phyloP scores from a whole-genome alignment of 1,139 yeast species.

The Kodamaea ohmeri region DNA sequence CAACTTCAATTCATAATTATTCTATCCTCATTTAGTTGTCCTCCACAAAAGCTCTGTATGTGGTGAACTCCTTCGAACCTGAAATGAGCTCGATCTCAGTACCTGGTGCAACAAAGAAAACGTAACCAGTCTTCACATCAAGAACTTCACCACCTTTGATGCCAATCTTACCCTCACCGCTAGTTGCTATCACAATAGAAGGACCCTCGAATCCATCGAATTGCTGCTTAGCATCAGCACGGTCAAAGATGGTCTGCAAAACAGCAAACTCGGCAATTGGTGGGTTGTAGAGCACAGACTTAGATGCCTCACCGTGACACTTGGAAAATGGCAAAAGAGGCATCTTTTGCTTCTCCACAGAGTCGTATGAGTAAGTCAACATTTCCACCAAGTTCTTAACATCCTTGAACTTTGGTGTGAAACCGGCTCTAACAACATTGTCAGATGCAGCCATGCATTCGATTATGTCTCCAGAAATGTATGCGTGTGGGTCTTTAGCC shows the following conservation, averaged over 20 bases:
- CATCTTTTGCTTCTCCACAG: conserved; percentile 93
- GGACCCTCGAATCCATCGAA: conserved; percentile 77
- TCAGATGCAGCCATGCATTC: conserved; percentile 99
- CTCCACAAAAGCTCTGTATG: conserved; percentile 87
- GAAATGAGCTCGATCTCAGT: conserved; percentile 61
- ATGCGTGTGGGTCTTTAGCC: conserved; percentile 98
- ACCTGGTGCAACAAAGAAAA: conserved; percentile 81
- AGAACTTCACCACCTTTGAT: conserved; percentile 47
- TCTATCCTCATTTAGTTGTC: conserved; percentile 18
- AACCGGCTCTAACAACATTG: conserved; percentile 96
- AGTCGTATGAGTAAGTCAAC: conserved; percentile 86
- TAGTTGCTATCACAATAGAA: conserved; percentile 78
- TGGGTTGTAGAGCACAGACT: conserved; percentile 76
- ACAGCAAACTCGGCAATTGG: conserved; percentile 97
- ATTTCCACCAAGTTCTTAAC: conserved; percentile 83
- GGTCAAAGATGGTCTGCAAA: conserved; percentile 62
- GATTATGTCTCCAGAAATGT: conserved; percentile 92
- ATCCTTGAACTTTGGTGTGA: conserved; percentile 97
- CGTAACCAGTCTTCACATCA: conserved; percentile 63
- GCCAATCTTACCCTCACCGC: conserved; percentile 64
- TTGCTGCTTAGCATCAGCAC: conserved; percentile 42
- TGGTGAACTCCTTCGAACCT: conserved; percentile 52
- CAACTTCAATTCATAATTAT: background rate
- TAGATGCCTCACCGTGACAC: conserved; percentile 63
- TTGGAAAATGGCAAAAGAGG: conserved; percentile 59